Percentiles rank a stretch among this genome's conserved stretches.
phyloP scores from a whole-genome alignment of 306 rosid species.

The Coriaria nepalensis region DNA sequence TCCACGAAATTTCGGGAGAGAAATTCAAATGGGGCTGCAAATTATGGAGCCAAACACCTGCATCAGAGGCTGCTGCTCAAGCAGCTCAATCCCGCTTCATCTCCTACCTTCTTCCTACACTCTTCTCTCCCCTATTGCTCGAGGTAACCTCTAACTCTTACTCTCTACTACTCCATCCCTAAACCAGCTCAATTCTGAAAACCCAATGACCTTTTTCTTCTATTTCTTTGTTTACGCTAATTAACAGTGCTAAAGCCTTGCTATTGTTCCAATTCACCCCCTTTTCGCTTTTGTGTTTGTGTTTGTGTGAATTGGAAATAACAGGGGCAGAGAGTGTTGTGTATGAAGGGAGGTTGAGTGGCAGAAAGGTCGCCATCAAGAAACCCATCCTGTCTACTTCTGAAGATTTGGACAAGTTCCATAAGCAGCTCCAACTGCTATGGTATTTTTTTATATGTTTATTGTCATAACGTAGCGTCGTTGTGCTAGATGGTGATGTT shows the following conservation, averaged over 20 bases:
- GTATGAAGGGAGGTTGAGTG: conserved; percentile 65
- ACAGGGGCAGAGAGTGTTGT: conserved; percentile 86
- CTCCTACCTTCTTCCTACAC: conserved; percentile 59
- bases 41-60: conserved; percentile 73
- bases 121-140: conserved; percentile 66
- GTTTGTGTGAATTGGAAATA: background rate
- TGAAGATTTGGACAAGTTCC: conserved; percentile 67
- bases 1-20: too few species aligned
- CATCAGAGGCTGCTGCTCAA: conserved; percentile 79
- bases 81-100: conserved; percentile 65
- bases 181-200: too few species aligned
- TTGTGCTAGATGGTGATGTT: too few species aligned
- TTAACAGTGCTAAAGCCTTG: too few species aligned
- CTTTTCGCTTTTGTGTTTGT: background rate
- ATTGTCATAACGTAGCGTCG: too few species aligned
- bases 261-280: background rate
- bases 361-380: conserved; percentile 65
- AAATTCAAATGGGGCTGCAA: conserved; percentile 31
- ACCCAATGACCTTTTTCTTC: background rate
- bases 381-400: conserved; percentile 71
- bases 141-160: conserved; percentile 27
- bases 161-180: background rate
- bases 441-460: conserved; percentile 32
- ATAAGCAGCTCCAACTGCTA: conserved; percentile 68
- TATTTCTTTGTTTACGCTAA: background rate